Conservation (phyloP, 352 stramenopile genomes). For the Globisporangium nagaii region DNA sequence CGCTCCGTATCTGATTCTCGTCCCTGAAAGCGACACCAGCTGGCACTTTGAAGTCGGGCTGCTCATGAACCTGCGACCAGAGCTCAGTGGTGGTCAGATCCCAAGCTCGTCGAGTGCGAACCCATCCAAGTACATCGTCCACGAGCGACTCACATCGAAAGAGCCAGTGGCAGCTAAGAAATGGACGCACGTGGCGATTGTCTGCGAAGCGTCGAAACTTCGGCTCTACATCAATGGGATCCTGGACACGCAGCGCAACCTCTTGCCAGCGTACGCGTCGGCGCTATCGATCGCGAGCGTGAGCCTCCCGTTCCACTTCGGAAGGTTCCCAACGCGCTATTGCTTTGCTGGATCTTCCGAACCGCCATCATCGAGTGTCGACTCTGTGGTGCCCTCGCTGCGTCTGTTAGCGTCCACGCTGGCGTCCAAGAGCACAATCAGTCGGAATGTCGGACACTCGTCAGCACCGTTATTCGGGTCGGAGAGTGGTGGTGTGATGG, state of each 20-base stretch:
- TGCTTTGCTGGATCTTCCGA: neutral
- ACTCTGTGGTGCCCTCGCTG: neutral
- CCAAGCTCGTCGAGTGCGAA: neutral
- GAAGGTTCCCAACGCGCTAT: constrained; percentile 13
- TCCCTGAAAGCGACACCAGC: constrained; percentile 30
- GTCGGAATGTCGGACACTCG: neutral
- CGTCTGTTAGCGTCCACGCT: neutral
- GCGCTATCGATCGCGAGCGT: constrained; percentile 24
- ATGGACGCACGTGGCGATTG: constrained; percentile 86
- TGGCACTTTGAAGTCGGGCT: constrained; percentile 67
- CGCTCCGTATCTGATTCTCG: constrained; percentile 51
- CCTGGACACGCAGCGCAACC: constrained; percentile 75
- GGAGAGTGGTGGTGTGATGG: neutral
- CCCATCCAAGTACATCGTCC: constrained; percentile 11
- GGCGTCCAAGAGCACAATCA: constrained; percentile 1
- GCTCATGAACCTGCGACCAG: constrained; percentile 4
- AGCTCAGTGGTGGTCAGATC: neutral
- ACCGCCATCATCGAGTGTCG: neutral
- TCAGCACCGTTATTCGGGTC: neutral
- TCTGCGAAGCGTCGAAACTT: constrained; percentile 83
- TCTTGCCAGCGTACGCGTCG: constrained; percentile 27
- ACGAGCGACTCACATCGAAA: constrained; percentile 74
- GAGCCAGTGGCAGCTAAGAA: constrained; percentile 41
- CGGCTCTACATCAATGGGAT: constrained; percentile 89
- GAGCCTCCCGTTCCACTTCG: constrained; percentile 54